Base-by-base conservation (phyloP, 108 stramenopile species). In the Cylindrotheca closterium region DNA sequence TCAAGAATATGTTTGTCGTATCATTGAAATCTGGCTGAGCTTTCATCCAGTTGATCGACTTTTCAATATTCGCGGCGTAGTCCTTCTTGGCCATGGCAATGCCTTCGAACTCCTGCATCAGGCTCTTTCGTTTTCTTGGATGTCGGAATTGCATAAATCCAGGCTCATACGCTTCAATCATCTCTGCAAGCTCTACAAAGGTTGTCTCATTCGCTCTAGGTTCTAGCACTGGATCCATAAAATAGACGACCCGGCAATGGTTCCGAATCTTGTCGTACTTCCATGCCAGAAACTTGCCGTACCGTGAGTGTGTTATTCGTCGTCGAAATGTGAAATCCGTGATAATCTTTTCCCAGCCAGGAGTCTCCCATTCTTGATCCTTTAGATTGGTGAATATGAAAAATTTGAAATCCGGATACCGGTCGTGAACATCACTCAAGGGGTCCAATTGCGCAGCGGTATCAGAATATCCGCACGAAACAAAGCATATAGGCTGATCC, bases 321-420 rank as follows among this genome's bases (percentile, higher is more conserved):
- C 66, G 42, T 3, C 22, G 47, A 48, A 58, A 67, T 30, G 46
- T 28, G 25, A 27, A 34, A 29, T 19, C 31, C 29, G 22, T 37
- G 3, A 67, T 47, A 27, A 67, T 30, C 22, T 24, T 27, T n/a
- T 18, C 47, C 66, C 66, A 67, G 2, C 66, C 66, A 19, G 55
- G 55, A 3, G 63, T 47, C n/a, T n/a, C n/a, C n/a, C n/a, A n/a
- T n/a, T n/a, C n/a, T n/a, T n/a, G n/a, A n/a, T n/a, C n/a, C n/a
- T n/a, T n/a, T 17, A 67, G 21, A 34, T 67, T 67, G 29, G 66
- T 67, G 47, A 57, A 67, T 15, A 58, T 56, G 1, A 67, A 32
- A 58, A 67, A 67, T 3, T 65, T n/a, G n/a, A n/a, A n/a, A n/a
- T n/a, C n/a, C n/a, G n/a, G n/a, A n/a, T n/a, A n/a, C n/a, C n/a